Evolutionary conservation across 75 land plant genomes (phyloP).

Genomic region (Pinus taeda): DNA sequence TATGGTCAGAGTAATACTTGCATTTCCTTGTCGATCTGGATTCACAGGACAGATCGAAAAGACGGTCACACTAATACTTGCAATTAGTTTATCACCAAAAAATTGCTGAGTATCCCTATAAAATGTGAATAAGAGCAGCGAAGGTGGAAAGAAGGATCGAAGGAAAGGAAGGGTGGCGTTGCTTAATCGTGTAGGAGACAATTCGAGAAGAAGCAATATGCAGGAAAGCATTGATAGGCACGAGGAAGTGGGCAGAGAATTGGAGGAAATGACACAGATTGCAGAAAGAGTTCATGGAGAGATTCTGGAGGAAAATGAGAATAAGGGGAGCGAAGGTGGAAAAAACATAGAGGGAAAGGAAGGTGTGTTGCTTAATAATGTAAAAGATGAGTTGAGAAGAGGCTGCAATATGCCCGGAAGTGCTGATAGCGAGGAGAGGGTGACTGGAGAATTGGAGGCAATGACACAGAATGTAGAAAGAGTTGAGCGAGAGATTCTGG

Average conservation of each 20-base stretch:
- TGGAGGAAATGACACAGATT: constrained; percentile 33
- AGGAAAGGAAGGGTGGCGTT: background rate
- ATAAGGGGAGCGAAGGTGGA: too few relatives aligned
- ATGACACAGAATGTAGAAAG: constrained; percentile 27
- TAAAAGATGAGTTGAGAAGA: background rate
- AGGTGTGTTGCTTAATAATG: background rate
- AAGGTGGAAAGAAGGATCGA: too few relatives aligned
- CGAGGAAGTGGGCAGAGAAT: constrained; percentile 20
- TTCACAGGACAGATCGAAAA: too few relatives aligned
- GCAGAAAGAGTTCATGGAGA: constrained; percentile 29
- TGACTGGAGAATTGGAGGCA: constrained; percentile 38
- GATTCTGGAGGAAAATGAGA: constrained; percentile 16
- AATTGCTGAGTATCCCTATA: too few relatives aligned
- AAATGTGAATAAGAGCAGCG: too few relatives aligned
- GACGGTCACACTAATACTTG: too few relatives aligned
- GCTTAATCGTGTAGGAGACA: background rate
- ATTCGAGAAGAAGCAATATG: background rate
- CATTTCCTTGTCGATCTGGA: too few relatives aligned
- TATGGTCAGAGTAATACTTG: too few relatives aligned
- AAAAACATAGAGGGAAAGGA: too few relatives aligned
- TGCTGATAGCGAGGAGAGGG: background rate
- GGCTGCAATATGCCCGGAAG: background rate
- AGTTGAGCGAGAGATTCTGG: constrained; percentile 33
- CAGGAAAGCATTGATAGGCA: background rate
- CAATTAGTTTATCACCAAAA: too few relatives aligned